phyloP scores from a whole-genome alignment of 2,329 filamentous ascomycete genomes.

The Pseudocercospora eumusae region DNA sequence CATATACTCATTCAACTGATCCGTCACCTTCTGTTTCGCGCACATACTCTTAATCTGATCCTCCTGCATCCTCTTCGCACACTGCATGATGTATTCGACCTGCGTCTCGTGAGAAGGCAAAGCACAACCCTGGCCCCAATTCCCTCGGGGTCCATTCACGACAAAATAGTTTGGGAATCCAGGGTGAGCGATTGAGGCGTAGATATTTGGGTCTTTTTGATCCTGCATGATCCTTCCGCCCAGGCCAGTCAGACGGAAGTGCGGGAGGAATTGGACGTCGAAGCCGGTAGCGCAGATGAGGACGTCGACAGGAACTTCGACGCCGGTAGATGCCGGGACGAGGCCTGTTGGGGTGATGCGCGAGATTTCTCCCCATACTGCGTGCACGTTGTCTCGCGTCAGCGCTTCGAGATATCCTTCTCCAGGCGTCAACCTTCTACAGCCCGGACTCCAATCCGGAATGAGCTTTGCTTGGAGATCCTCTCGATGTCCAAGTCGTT shows the following conservation, averaged over 20 bases:
- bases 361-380: slow-evolving; percentile 32
- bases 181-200: slow-evolving; percentile 34
- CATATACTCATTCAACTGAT: slow-evolving; percentile 31
- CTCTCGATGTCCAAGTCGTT: slow-evolving; percentile 56
- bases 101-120: slow-evolving; percentile 25
- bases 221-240: slow-evolving; percentile 34
- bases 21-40: slow-evolving; percentile 30
- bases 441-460: slow-evolving; percentile 66
- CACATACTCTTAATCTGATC: slow-evolving; percentile 34
- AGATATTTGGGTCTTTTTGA: slow-evolving; percentile 31
- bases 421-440: slow-evolving; percentile 60
- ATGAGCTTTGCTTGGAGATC: slow-evolving; percentile 59
- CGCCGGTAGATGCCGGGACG: slow-evolving; percentile 25
- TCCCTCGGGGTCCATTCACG: slow-evolving; percentile 29
- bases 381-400: slow-evolving; percentile 28
- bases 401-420: slow-evolving; percentile 45
- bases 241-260: slow-evolving; percentile 43
- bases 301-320: slow-evolving; percentile 36
- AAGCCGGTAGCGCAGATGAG: slow-evolving; percentile 27
- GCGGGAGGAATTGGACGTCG: slow-evolving; percentile 36
- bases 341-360: slow-evolving; percentile 31
- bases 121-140: slow-evolving; percentile 27
- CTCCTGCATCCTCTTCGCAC: slow-evolving; percentile 32
- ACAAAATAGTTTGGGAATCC: slow-evolving; percentile 41
- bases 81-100: slow-evolving; percentile 31